Base-by-base conservation (phyloP, 2,329 filamentous ascomycete species). In the Aspergillus sp. region DNA sequence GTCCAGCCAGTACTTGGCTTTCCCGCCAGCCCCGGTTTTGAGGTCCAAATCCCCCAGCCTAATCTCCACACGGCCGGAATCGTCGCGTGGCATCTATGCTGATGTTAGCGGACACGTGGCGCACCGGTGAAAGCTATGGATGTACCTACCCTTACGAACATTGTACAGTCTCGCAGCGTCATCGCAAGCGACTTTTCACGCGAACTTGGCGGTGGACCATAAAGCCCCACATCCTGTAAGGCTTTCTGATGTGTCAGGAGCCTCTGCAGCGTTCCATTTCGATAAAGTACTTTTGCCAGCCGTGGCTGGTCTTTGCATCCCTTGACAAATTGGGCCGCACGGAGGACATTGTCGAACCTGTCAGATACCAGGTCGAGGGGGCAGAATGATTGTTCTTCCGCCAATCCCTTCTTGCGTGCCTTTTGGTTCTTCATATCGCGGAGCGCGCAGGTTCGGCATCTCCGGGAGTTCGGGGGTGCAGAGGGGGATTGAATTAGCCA, bases 131-230 rank as follows among this genome's bases (percentile, higher is more conserved):
- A 43, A 23, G 25, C 12, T 13, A 36, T 36, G 12, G 12, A 36
- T 13, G 32, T 36, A 63, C 71, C 53, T 70, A 92, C 82, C 68
- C 86, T 85, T 43, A 91, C 79, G 70, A 89, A 92, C 67, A 91
- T 84, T 3, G 89, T 91, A 73, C 91, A 92, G 78, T 95, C 91
- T 53, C 91, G 81, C 65, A 95, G 74, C 3, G 91, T 93, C 91
- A 94, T 94, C 58, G 90, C 89, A 6, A 91, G 79, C 12, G 85
- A 82, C 62, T 90, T 87, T 28, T 83, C 78, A 10, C 69, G 71
- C 36, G 74, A 74, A 50, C 74, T 65, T n/a, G 71, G 63, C 17
- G 71, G 67, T 8, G 76, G 74, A 3, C 78, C 77, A 23, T 69
- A 59, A 6, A 78, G 60, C 1, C 76, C 75, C 4, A 76, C 73